phyloP scores from a whole-genome alignment of 2,329 filamentous ascomycete genomes.

The Cladosporium sp. region DNA sequence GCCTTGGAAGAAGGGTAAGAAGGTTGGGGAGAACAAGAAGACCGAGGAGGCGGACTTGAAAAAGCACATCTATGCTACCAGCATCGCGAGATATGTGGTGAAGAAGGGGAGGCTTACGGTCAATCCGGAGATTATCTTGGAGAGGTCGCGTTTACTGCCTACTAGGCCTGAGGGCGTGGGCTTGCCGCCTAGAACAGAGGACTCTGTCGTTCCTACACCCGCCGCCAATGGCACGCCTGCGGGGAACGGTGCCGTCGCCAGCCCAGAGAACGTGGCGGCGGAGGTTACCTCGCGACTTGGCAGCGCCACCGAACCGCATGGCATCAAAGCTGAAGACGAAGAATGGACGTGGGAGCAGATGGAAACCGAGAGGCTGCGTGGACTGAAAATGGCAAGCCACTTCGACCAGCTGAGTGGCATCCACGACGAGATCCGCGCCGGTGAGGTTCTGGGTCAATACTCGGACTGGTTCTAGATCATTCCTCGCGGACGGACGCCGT shows the following conservation, averaged over 20 bases:
- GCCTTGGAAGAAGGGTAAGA: constrained; percentile 29
- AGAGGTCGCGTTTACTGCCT: constrained; percentile 70
- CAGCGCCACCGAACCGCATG: neutral
- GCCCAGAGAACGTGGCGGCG: constrained; percentile 22
- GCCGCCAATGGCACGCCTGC: constrained; percentile 21
- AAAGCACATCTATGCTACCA: constrained; percentile 45
- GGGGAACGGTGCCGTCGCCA: constrained; percentile 18
- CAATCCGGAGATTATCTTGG: constrained; percentile 71
- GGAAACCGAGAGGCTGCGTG: constrained; percentile 53
- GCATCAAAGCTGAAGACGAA: constrained; percentile 25
- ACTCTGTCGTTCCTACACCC: constrained; percentile 10
- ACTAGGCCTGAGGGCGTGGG: constrained; percentile 58
- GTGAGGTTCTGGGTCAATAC: constrained; percentile 29
- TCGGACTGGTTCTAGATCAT: constrained; percentile 11
- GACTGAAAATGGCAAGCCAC: constrained; percentile 51
- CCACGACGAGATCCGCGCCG: constrained; percentile 47
- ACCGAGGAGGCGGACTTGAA: constrained; percentile 34
- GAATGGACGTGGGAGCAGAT: constrained; percentile 60
- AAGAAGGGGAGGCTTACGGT: constrained; percentile 68
- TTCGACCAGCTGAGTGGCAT: constrained; percentile 53
- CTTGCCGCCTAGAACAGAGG: constrained; percentile 27
- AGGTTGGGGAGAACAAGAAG: constrained; percentile 24
- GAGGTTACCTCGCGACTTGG: constrained; percentile 26
- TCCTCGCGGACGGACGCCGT: neutral
- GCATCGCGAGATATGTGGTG: constrained; percentile 47